Base-by-base conservation (phyloP, 495 filamentous ascomycete genomes). In the Chaetomium fimeti region DNA sequence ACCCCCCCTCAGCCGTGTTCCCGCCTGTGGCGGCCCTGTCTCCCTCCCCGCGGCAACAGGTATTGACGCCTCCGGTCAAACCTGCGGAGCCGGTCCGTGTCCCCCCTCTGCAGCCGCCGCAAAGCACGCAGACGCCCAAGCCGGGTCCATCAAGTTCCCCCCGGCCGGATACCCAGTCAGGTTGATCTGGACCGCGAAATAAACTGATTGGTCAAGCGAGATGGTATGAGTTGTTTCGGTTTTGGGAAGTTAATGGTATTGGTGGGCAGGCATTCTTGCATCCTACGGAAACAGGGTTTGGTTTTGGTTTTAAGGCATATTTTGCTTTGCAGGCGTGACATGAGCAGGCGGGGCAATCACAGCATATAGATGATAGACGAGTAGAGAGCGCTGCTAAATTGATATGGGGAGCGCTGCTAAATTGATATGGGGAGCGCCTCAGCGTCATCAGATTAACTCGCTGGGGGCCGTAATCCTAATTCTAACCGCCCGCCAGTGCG, bases 1-100 rank as follows among this genome's bases (percentile, higher is more conserved):
- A 57, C 61, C 61, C 69, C 61, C 28, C 74, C 67, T 48, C 73
- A 24, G 69, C 77, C n/a, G 76, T 84, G 12, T 68, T 85, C 16
- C 83, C 83, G 24, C 85, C 84, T 25, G 71, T 74, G 0, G 74
- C 82, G 29, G 75, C 84, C 48, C 64, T 86, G 38, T 79, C 82
- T 25, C 84, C 84, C 13, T 81, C 78, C 53, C 80, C 82, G n/a
- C 75, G 73, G 57, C 71, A 76, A 56, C 82, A 81, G 60, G 80
- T 81, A 52, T 62, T 81, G 38, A 81, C 79, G 2, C 81, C 82
- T 22, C 81, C 79, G 2, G 74, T 84, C 62, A 84, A 84, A 66
- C 63, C 71, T 42, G 52, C 73, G 8, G 79, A 80, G n/a, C 75
- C 77, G 9, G 69, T 59, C 5, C 70, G 67, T 45, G 45, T 67